Percentiles rank a stretch among this genome's conserved stretches.
These are phyloP conservation scores for Globisporangium solare DNA, from an alignment of 352 stramenopile species.

Conservation along the genomic window DNA sequence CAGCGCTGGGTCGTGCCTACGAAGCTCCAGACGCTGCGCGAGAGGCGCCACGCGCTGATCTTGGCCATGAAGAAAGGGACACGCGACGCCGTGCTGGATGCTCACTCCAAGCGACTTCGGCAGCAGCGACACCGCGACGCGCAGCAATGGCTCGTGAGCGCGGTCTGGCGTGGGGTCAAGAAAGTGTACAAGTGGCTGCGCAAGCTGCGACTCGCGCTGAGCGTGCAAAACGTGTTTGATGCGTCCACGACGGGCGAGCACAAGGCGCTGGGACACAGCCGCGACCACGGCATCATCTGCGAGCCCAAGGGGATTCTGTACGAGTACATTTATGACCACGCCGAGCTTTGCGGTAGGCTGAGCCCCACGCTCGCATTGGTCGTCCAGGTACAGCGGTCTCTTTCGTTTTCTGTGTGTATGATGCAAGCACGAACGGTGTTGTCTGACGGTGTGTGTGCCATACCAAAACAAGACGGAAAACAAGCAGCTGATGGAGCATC, in stretches of 20 bases:
- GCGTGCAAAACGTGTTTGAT: slow-evolving; percentile 65
- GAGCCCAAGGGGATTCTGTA: slow-evolving; percentile 79
- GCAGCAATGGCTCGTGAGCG: slow-evolving; percentile 21
- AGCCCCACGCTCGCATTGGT: slow-evolving; percentile 64
- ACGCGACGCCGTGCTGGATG: slow-evolving; percentile 12
- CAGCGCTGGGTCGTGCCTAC: slow-evolving; percentile 62
- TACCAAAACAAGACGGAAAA: slow-evolving; percentile 57
- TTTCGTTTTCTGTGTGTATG: background rate
- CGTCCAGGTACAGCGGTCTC: slow-evolving; percentile 33
- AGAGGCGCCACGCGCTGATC: slow-evolving; percentile 37
- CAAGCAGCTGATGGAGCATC: slow-evolving; percentile 74
- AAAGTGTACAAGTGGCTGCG: slow-evolving; percentile 48
- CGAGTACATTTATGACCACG: slow-evolving; percentile 79
- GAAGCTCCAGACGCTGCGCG: slow-evolving; percentile 31
- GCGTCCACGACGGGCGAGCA: slow-evolving; percentile 18
- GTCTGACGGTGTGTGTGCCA: background rate
- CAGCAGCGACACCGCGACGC: slow-evolving; percentile 22
- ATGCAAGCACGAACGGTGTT: too few species aligned
- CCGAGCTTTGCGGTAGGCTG: slow-evolving; percentile 50
- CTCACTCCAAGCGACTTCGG: slow-evolving; percentile 2
- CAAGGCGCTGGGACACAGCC: slow-evolving; percentile 11
- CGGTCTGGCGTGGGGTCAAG: slow-evolving; percentile 34
- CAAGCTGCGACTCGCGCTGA: slow-evolving; percentile 40
- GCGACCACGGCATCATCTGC: slow-evolving; percentile 61
- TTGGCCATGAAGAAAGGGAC: slow-evolving; percentile 52